These are phyloP conservation scores for Fonsecaea nubica DNA, from an alignment of 2,329 filamentous ascomycete species.

Conservation along the genomic window DNA sequence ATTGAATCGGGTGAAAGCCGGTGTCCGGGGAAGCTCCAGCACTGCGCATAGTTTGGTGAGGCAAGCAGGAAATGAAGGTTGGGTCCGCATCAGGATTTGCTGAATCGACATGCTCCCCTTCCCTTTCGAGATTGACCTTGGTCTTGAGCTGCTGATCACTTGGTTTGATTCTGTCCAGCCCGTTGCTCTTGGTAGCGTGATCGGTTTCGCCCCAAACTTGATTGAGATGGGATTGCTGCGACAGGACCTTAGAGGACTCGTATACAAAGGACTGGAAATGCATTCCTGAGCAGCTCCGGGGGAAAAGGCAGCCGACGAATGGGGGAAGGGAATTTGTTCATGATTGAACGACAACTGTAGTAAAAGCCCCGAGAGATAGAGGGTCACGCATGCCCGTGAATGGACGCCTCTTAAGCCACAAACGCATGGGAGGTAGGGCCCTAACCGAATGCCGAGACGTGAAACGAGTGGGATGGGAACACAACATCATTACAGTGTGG, in stretches of 20 bases:
- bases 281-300: background rate
- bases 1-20: constrained; percentile 7
- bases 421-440: constrained; percentile 8
- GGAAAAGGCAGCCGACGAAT: constrained; percentile 17
- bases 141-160: constrained; percentile 9
- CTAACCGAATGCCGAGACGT: constrained; percentile 1
- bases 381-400: constrained; percentile 10
- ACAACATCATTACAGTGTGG: constrained; percentile 16
- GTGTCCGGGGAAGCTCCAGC: constrained; percentile 5
- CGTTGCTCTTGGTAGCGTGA: constrained; percentile 10
- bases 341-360: constrained; percentile 10
- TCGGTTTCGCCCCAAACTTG: background rate
- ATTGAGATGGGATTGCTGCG: background rate
- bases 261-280: background rate
- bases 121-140: constrained; percentile 14
- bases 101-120: constrained; percentile 11
- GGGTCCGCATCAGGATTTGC: background rate
- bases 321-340: background rate
- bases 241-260: background rate
- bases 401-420: constrained; percentile 28
- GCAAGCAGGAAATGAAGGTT: background rate
- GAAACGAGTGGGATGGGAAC: constrained; percentile 5
- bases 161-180: background rate
- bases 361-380: constrained; percentile 7
- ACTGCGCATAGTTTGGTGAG: background rate